phyloP scores from a whole-genome alignment of 768 basidiomycete genomes.

The Mycena pura region DNA sequence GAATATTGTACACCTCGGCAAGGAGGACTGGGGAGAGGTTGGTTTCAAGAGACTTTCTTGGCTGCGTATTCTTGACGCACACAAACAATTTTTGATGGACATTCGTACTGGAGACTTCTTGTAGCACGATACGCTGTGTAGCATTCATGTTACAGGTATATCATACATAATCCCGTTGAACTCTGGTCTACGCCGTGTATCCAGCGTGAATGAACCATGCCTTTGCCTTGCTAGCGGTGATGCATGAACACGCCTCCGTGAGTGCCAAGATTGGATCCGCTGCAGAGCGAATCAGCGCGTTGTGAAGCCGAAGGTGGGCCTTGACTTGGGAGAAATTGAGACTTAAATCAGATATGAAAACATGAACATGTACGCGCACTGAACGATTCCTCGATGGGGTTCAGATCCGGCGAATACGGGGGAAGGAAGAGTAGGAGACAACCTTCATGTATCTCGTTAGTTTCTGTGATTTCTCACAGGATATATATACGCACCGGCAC shows the following conservation, averaged over 20 bases:
- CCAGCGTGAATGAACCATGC: neutral
- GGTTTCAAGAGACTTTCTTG: neutral
- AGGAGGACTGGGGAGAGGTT: neutral
- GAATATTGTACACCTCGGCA: neutral
- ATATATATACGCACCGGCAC: neutral
- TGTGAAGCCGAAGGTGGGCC: neutral
- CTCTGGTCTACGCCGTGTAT: neutral
- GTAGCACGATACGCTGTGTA: too few relatives aligned
- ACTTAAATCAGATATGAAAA: neutral
- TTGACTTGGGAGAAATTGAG: neutral
- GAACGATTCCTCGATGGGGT: neutral
- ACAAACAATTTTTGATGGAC: too few relatives aligned
- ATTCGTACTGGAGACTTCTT: too few relatives aligned
- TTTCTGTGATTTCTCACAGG: neutral
- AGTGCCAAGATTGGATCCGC: neutral
- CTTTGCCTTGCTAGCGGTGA: neutral
- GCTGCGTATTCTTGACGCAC: neutral
- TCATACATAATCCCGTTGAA: too few relatives aligned
- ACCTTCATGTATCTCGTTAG: neutral
- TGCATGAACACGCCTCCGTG: neutral
- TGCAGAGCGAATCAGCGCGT: neutral
- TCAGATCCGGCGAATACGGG: neutral
- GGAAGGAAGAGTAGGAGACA: neutral
- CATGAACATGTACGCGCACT: neutral
- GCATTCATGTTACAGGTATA: too few relatives aligned